Evolutionary conservation across 257 asterid genomes (phyloP), one percentile per base, ranked within the genome.

Genomic region (Datura wrightii): DNA sequence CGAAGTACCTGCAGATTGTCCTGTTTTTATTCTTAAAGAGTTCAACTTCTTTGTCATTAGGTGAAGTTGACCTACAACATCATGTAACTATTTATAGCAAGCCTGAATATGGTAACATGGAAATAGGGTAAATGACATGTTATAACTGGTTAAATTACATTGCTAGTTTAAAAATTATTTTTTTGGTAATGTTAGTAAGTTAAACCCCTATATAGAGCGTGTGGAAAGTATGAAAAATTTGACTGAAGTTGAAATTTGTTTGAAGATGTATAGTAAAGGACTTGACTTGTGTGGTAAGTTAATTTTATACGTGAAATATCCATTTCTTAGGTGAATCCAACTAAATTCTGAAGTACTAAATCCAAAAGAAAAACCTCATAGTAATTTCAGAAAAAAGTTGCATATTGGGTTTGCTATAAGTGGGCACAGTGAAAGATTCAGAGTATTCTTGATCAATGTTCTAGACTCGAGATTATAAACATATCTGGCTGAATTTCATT

Each of bases 21-120:
- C 24, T 37, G 74, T 15, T 11, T 36, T 66, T 41, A 5, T 66
- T 66, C 6, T 36, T 66, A 15, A 36, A 37, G 19, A 36, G 46
- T 65, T 65, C 13, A 50, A 36, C 72, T 65, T 36, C 19, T 36
- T 65, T 65, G 13, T 36, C 72, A 65, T 15, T 65, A 34, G 46
- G 46, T 36, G 72, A 65, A 34, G 72, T 36, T 65, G 72, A 34
- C 72, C 46, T 65, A 65, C 72, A 65, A 65, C 19, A 65, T 65
- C 72, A 65, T 63, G 19, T 65, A 65, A 36, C 46, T 65, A 34
- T 65, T 36, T 65, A 65, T 65, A 36, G 72, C 46, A 65, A 65
- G 10, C 19, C 74, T 66, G 74, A 36, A 66, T 34, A 66, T 66
- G 74, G 46, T 36, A 36, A 36, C 74, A 66, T 3, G 74, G 48